Percentiles rank a stretch among this genome's conserved stretches.
phyloP scores from a whole-genome alignment of 2,329 filamentous ascomycete genomes.

The Aspergillus candidus region DNA sequence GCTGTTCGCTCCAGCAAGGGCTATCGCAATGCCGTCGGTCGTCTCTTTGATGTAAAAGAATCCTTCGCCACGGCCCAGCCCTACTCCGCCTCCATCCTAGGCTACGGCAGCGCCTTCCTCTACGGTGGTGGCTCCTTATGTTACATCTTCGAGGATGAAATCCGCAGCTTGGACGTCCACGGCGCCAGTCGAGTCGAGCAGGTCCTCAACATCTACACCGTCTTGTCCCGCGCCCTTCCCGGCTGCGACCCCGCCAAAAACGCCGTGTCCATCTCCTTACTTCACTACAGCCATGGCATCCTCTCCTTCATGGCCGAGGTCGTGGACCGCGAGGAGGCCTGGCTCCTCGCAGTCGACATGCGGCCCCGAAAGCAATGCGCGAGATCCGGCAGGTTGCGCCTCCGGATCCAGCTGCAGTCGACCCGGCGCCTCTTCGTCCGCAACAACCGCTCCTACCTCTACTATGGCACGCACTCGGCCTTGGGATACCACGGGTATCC shows the following conservation, averaged over 20 bases:
- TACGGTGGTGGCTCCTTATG: slow-evolving; percentile 61
- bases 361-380: slow-evolving; percentile 11
- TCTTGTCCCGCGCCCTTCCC: slow-evolving; percentile 30
- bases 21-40: slow-evolving; percentile 53
- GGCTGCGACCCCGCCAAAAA: slow-evolving; percentile 30
- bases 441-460: slow-evolving; percentile 56
- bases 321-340: slow-evolving; percentile 37
- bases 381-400: slow-evolving; percentile 35
- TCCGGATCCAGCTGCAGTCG: slow-evolving; percentile 40
- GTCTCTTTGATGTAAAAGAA: slow-evolving; percentile 54
- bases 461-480: slow-evolving; percentile 59
- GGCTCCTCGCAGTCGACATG: slow-evolving; percentile 51
- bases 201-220: slow-evolving; percentile 50
- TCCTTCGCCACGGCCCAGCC: slow-evolving; percentile 58
- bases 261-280: slow-evolving; percentile 46
- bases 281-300: slow-evolving; percentile 54
- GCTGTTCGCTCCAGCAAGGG: slow-evolving; percentile 32
- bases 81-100: slow-evolving; percentile 56
- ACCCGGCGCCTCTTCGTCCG: slow-evolving; percentile 60
- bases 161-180: slow-evolving; percentile 58
- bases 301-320: slow-evolving; percentile 54
- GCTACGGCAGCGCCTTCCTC: slow-evolving; percentile 54
- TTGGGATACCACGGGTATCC: slow-evolving; percentile 49
- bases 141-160: slow-evolving; percentile 49
- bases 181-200: slow-evolving; percentile 45